Percentiles rank a stretch among this genome's conserved stretches.
phyloP scores from a whole-genome alignment of 1,139 yeast species.

The Pichia sp. region DNA sequence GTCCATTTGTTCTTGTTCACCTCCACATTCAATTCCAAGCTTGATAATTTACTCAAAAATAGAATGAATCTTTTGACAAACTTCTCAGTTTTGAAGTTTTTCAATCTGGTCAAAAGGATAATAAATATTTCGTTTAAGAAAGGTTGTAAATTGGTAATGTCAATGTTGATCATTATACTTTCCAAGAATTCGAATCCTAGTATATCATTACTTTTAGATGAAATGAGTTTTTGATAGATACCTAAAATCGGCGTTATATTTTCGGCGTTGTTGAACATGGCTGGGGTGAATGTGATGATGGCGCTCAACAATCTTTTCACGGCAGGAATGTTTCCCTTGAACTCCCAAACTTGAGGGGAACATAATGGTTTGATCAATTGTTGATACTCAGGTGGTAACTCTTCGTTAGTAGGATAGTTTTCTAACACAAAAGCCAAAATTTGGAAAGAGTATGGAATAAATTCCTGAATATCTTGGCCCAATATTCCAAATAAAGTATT shows the following conservation, averaged over 20 bases:
- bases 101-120: conserved; percentile 73
- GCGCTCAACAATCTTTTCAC: conserved; percentile 74
- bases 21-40: conserved; percentile 31
- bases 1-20: conserved; percentile 32
- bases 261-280: conserved; percentile 41
- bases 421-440: conserved; percentile 75
- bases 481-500: conserved; percentile 66
- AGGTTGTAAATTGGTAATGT: conserved; percentile 46
- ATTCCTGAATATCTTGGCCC: conserved; percentile 86
- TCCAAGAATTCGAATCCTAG: conserved; percentile 84
- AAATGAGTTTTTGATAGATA: conserved; percentile 89
- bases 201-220: conserved; percentile 75
- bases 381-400: conserved; percentile 61
- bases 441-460: conserved; percentile 90
- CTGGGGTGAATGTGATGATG: conserved; percentile 60
- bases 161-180: conserved; percentile 56
- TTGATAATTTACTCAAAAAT: conserved; percentile 52
- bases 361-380: conserved; percentile 74
- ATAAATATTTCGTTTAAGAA: conserved; percentile 70
- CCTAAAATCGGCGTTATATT: conserved; percentile 78
- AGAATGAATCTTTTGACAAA: conserved; percentile 68
- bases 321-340: conserved; percentile 89
- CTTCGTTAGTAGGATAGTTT: conserved; percentile 43
- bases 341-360: conserved; percentile 90
- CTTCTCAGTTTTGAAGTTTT: conserved; percentile 76